A percentile compares a stretch with the other conserved stretches of the same genome.
These are phyloP conservation scores for Leptographium radiaticola DNA, from an alignment of 2,329 filamentous ascomycete genomes.

Conservation along the genomic window DNA sequence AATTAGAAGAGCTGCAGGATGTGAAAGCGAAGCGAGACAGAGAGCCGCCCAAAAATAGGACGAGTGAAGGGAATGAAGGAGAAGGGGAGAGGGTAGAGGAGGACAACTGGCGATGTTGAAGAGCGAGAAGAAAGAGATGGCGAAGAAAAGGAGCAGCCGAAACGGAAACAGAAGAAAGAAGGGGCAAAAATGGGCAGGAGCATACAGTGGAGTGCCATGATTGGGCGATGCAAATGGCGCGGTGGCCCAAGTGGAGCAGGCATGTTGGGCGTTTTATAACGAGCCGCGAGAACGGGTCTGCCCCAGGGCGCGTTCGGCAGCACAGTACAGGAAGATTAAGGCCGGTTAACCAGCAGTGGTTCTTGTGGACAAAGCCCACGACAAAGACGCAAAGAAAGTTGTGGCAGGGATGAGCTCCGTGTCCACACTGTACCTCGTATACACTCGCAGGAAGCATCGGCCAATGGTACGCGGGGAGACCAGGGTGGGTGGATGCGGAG, in stretches of 20 bases:
- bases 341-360: neutral
- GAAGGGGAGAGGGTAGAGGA: constrained; percentile 3
- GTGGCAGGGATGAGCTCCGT: neutral
- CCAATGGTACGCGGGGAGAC: neutral
- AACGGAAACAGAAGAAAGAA: constrained; percentile 2
- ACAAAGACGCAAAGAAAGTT: no score
- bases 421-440: neutral
- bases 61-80: constrained; percentile 13
- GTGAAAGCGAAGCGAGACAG: constrained; percentile 1
- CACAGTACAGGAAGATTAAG: neutral
- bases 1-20: constrained; percentile 1
- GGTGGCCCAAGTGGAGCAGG: neutral
- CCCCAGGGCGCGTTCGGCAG: neutral
- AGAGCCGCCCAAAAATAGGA: constrained; percentile 11
- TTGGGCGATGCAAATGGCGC: constrained; percentile 1
- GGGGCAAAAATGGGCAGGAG: constrained; percentile 1
- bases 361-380: no score
- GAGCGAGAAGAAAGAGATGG: neutral
- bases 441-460: no score
- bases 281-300: neutral
- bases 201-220: neutral
- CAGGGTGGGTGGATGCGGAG: neutral
- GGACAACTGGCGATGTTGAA: neutral
- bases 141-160: constrained; percentile 1
- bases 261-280: neutral